Conservation (phyloP, 1,284 basidiomycete species). For the Xanthoconium separans region DNA sequence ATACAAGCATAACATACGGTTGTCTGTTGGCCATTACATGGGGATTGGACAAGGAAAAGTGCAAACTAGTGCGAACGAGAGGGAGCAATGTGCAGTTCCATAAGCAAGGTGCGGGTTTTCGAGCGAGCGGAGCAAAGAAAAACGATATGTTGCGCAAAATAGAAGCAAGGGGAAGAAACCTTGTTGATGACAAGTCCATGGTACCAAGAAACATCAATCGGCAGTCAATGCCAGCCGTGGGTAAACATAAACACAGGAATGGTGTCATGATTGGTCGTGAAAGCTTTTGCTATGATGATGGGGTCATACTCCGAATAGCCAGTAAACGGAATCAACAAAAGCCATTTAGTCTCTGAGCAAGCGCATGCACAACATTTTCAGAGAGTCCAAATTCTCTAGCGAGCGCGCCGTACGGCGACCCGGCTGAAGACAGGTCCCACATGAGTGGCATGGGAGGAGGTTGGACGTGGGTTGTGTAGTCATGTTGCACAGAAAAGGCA, state of each 20-base stretch:
- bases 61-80: constrained; percentile 15
- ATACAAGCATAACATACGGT: constrained; percentile 25
- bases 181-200: constrained; percentile 18
- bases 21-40: constrained; percentile 23
- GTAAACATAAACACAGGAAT: constrained; percentile 1
- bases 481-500: constrained; percentile 14
- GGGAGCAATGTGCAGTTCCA: constrained; percentile 27
- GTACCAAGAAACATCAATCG: constrained; percentile 24
- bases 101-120: constrained; percentile 20
- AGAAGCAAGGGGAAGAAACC: constrained; percentile 9
- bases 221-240: constrained; percentile 30
- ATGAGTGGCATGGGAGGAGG: constrained; percentile 19
- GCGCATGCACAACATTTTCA: constrained; percentile 63
- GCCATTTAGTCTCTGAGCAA: constrained; percentile 54
- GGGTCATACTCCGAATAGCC: background rate
- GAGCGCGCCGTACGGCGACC: constrained; percentile 45
- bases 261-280: constrained; percentile 23
- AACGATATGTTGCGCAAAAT: constrained; percentile 16
- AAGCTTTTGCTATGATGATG: constrained; percentile 3
- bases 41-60: background rate
- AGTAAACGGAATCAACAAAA: constrained; percentile 15
- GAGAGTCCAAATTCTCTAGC: constrained; percentile 74
- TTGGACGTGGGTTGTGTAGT: constrained; percentile 9
- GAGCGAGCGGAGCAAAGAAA: constrained; percentile 17
- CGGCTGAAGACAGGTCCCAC: constrained; percentile 16